phyloP scores from a whole-genome alignment of 768 basidiomycete genomes.

The Leccinellum albellum region DNA sequence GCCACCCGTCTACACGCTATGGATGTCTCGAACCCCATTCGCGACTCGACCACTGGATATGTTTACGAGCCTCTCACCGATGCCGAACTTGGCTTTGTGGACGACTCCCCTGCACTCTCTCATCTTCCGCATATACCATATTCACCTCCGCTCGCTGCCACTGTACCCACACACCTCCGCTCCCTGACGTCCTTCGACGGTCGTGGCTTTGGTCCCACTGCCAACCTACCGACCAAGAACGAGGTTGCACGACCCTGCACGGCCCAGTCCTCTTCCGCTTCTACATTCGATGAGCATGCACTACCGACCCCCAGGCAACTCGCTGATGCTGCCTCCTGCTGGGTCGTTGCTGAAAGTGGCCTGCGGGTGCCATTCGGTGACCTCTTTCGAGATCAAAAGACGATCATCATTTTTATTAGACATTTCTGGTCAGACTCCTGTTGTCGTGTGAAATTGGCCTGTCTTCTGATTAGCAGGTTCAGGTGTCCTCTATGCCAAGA shows the following conservation, averaged over 20 bases:
- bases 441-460: conserved; percentile 1
- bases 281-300: conserved; percentile 40
- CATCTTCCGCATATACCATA: conserved; percentile 11
- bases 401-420: conserved; percentile 80
- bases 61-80: conserved; percentile 29
- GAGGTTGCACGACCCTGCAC: conserved; percentile 17
- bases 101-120: conserved; percentile 13
- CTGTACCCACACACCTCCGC: conserved; percentile 18
- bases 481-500: conserved; percentile 85
- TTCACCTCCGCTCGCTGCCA: conserved; percentile 4
- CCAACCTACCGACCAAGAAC: background rate
- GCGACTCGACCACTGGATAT: conserved; percentile 20
- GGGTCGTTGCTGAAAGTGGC: conserved; percentile 67
- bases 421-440: conserved; percentile 63
- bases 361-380: conserved; percentile 63
- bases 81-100: conserved; percentile 23
- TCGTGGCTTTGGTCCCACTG: conserved; percentile 1
- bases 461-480: background rate
- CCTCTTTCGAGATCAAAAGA: conserved; percentile 53
- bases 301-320: conserved; percentile 56
- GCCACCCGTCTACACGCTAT: conserved; percentile 28
- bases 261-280: conserved; percentile 7
- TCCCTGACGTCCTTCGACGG: conserved; percentile 22
- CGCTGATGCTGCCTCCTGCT: conserved; percentile 54
- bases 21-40: conserved; percentile 27